Conservation (phyloP, 352 stramenopile genomes). For the Phytophthora crassamura region DNA sequence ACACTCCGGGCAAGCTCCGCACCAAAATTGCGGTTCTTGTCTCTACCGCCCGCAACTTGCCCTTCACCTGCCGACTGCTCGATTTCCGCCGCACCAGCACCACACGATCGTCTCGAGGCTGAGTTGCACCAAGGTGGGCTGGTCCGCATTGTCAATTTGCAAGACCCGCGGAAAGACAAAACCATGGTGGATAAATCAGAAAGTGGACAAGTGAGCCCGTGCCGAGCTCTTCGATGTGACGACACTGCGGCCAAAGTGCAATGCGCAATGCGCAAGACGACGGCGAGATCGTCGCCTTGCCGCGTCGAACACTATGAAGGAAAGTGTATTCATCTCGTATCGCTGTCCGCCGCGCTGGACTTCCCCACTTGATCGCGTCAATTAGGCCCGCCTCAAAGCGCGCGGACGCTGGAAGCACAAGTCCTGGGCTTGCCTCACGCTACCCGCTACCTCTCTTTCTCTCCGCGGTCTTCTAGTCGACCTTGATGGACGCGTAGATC, state of each 20-base stretch:
- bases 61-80: constrained; percentile 14
- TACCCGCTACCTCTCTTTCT: constrained; percentile 4
- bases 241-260: constrained; percentile 10
- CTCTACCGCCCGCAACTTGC: constrained; percentile 8
- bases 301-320: constrained; percentile 27
- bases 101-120: constrained; percentile 18
- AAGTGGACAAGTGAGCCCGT: constrained; percentile 21
- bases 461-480: constrained; percentile 39
- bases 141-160: neutral
- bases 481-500: constrained; percentile 94
- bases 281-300: constrained; percentile 18
- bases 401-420: constrained; percentile 3
- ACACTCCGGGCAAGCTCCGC: neutral
- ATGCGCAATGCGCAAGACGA: constrained; percentile 23
- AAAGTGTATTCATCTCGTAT: constrained; percentile 32
- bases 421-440: constrained; percentile 6
- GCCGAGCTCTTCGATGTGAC: constrained; percentile 35
- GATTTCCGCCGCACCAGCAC: constrained; percentile 9
- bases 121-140: neutral
- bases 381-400: constrained; percentile 7
- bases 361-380: constrained; percentile 2
- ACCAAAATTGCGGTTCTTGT: constrained; percentile 15
- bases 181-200: constrained; percentile 27
- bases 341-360: neutral
- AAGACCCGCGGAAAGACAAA: constrained; percentile 15